phyloP scores from a whole-genome alignment of 306 rosid species.

The Acmispon strigosus region DNA sequence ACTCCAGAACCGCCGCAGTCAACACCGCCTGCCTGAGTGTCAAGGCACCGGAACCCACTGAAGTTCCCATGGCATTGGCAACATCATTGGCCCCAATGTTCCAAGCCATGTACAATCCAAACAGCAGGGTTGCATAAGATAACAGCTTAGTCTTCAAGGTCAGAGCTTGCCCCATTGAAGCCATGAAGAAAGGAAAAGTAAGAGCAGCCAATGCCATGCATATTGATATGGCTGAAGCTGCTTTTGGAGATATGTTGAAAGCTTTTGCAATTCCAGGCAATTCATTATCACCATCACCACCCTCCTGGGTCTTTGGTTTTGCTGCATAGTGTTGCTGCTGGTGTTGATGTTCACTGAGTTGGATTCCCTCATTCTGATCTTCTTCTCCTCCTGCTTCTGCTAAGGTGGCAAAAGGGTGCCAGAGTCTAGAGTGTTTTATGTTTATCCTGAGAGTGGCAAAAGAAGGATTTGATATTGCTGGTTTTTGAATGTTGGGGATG shows the following conservation, averaged over 20 bases:
- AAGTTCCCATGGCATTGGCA: slow-evolving; percentile 95
- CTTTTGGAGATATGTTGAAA: slow-evolving; percentile 47
- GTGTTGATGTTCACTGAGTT: slow-evolving; percentile 20
- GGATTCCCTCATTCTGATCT: slow-evolving; percentile 17
- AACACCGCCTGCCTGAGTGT: slow-evolving; percentile 71
- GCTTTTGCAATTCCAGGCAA: slow-evolving; percentile 56
- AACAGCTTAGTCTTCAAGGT: slow-evolving; percentile 46
- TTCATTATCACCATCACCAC: background rate
- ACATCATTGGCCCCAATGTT: slow-evolving; percentile 93
- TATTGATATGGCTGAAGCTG: slow-evolving; percentile 49
- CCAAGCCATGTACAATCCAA: slow-evolving; percentile 96
- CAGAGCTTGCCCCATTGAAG: slow-evolving; percentile 50
- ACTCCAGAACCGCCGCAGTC: slow-evolving; percentile 74
- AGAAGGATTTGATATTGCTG: background rate
- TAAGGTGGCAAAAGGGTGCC: slow-evolving; percentile 59
- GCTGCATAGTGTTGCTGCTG: background rate
- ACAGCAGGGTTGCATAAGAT: slow-evolving; percentile 52
- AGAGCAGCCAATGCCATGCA: slow-evolving; percentile 61
- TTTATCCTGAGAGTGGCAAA: slow-evolving; percentile 27
- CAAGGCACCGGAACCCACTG: slow-evolving; percentile 87
- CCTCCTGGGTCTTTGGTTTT: background rate
- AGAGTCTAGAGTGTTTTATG: slow-evolving; percentile 12
- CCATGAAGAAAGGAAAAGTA: slow-evolving; percentile 52
- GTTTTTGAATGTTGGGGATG: background rate
- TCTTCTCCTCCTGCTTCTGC: slow-evolving; percentile 54